Conservation (phyloP, 2,329 filamentous ascomycete genomes). For the Nigrospora sphaerica region DNA sequence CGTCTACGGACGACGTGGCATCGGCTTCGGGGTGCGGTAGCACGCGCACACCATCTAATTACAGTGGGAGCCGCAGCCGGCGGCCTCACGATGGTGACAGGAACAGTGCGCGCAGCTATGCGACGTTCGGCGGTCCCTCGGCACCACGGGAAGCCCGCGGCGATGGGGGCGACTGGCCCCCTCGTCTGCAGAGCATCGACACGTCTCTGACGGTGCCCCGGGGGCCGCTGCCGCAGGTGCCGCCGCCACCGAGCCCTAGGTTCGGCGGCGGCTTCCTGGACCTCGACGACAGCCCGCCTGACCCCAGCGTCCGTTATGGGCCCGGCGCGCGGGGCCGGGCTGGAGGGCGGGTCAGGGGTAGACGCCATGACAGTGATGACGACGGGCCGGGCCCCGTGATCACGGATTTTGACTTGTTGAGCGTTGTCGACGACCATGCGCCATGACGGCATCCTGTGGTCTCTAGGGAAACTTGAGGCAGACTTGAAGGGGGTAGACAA, state of each 20-base stretch:
- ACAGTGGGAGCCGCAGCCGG: constrained; percentile 1
- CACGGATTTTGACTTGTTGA: constrained; percentile 21
- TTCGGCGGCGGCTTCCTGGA: constrained; percentile 13
- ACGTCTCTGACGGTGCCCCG: neutral
- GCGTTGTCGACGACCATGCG: constrained; percentile 8
- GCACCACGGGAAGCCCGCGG: constrained; percentile 8
- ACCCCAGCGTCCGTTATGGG: neutral
- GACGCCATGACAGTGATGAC: constrained; percentile 6
- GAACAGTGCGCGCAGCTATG: constrained; percentile 13
- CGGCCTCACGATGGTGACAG: constrained; percentile 1
- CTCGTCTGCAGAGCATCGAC: neutral
- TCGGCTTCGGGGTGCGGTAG: neutral
- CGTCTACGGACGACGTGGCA: constrained; percentile 16
- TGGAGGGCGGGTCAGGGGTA: neutral
- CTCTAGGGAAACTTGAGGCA: too few species aligned
- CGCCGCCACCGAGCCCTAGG: constrained; percentile 9
- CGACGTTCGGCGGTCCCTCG: constrained; percentile 11
- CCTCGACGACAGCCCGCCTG: constrained; percentile 9
- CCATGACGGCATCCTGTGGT: constrained; percentile 3
- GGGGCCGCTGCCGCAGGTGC: constrained; percentile 12
- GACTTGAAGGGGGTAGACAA: too few species aligned
- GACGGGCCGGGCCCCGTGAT: constrained; percentile 14
- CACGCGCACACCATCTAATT: constrained; percentile 6
- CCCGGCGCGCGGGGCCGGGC: neutral
- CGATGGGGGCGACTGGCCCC: constrained; percentile 9